Evolutionary conservation across 2,329 filamentous ascomycete species (phyloP), one percentile per base, ranked within the genome.

Genomic region (Claviceps paspali): DNA sequence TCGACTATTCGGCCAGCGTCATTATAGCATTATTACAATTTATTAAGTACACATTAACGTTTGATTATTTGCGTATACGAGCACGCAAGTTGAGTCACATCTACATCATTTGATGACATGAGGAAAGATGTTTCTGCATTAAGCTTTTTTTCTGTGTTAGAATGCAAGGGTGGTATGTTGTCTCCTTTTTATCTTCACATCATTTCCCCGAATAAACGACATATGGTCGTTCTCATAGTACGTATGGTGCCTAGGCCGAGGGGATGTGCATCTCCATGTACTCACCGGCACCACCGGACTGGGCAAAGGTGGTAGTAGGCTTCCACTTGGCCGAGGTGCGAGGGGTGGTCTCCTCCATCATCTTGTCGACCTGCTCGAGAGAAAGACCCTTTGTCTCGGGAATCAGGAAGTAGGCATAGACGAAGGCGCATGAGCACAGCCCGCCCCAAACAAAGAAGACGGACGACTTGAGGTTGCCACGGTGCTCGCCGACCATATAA

Each of bases 261-360:
- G 33, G 42, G 7, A 38, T 29, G n/a, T 43, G 38, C 48, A 55
- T 53, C 46, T 61, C 54, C 5, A 53, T 39, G 46, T 54, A 48
- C 5, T 52, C 48, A 33, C 49, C 52, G 41, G 50, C 46, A 15
- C 46, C 52, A 17, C 45, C 43, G 35, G 44, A 72, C 34, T 57
- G 54, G 36, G 79, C 77, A 47, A 81, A 87, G 47, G 81, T 86
- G 49, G 64, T 64, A 51, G 70, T 70, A 30, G 82, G 81, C 59
- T 68, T 73, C 82, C 84, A 91, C 63, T 76, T 78, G 61, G 73
- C 64, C 3, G 81, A 87, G 14, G 72, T 84, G 46, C 81, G 76
- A 27, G 84, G 81, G 15, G 73, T 84, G 28, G 73, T 76, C 73
- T 92, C 82, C 65, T 87, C 82, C 69, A 91, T 76, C 83, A 92